Percentiles rank a stretch among this genome's conserved stretches.
These are phyloP conservation scores for Pleurotus pulmonarius DNA, from an alignment of 768 basidiomycete species.

Conservation along the genomic window DNA sequence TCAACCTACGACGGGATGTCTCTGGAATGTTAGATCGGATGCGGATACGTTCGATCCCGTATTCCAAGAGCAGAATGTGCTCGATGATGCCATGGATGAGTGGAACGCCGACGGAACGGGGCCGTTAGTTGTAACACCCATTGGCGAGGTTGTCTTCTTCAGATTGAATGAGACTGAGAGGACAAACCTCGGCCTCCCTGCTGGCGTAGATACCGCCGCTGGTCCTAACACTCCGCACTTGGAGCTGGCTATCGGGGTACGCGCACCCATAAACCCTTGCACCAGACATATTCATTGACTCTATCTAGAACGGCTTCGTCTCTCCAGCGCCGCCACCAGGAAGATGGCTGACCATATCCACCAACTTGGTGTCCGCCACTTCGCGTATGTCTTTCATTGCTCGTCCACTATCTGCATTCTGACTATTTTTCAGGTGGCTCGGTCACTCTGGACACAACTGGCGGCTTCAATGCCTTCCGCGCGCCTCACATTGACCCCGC, in stretches of 20 bases:
- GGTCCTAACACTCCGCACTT: constrained; percentile 6
- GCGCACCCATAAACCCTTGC: background rate
- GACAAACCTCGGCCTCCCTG: constrained; percentile 8
- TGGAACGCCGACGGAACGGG: too few species aligned
- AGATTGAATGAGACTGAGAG: constrained; percentile 9
- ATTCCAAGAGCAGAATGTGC: too few species aligned
- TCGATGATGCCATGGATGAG: too few species aligned
- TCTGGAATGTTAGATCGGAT: background rate
- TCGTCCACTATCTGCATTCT: background rate
- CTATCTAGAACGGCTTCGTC: background rate
- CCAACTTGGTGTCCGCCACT: background rate
- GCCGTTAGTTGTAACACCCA: constrained; percentile 3
- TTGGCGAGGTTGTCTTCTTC: constrained; percentile 6
- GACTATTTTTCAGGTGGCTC: background rate
- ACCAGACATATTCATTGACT: too few species aligned
- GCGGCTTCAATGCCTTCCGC: background rate
- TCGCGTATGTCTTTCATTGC: background rate
- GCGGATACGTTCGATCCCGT: background rate
- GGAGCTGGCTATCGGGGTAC: constrained; percentile 30
- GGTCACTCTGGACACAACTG: background rate
- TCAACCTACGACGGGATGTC: constrained; percentile 6
- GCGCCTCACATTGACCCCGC: constrained; percentile 40
- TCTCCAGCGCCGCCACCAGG: background rate
- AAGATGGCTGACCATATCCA: background rate
- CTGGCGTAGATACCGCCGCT: constrained; percentile 11